A percentile compares a stretch with the other conserved stretches of the same genome.
Conservation (phyloP, 805 yeast genomes). For the Schwanniomyces yamadae region DNA sequence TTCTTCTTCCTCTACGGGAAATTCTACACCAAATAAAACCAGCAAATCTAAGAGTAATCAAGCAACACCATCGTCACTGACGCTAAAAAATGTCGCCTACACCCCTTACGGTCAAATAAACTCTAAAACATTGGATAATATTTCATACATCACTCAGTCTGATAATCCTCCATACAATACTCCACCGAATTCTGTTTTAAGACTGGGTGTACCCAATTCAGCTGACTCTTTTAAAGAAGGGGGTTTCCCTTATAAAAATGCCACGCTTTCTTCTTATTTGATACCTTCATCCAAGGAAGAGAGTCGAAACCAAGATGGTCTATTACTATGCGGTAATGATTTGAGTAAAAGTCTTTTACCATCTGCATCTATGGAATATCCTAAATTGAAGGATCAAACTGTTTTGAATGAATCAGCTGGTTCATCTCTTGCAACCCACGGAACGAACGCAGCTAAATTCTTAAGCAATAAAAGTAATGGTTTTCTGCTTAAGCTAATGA, state of each 20-base stretch:
- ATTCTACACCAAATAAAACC: conserved; percentile 3
- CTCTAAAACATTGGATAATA: conserved; percentile 34
- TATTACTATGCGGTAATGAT: too few species aligned
- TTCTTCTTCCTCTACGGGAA: conserved; percentile 9
- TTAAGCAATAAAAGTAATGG: conserved; percentile 9
- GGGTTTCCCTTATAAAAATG: too few species aligned
- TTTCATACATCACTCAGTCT: conserved; percentile 29
- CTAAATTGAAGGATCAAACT: neutral
- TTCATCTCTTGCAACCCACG: neutral
- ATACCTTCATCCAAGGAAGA: too few species aligned
- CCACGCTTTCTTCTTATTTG: too few species aligned
- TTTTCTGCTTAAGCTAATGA: conserved; percentile 34
- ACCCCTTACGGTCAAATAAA: conserved; percentile 25
- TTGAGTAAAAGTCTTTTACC: conserved; percentile 3
- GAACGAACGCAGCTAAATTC: neutral
- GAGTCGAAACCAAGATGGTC: neutral
- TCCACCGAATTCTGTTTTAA: conserved; percentile 19
- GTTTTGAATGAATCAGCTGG: neutral
- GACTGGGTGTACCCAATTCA: conserved; percentile 4
- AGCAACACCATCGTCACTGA: conserved; percentile 20
- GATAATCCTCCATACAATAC: conserved; percentile 14
- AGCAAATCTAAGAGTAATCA: neutral
- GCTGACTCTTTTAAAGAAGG: too few species aligned
- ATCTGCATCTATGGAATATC: conserved; percentile 2
- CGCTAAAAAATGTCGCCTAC: conserved; percentile 12